Conservation (phyloP, 345 rosid genomes). For the Pseudoturritis turrita region DNA sequence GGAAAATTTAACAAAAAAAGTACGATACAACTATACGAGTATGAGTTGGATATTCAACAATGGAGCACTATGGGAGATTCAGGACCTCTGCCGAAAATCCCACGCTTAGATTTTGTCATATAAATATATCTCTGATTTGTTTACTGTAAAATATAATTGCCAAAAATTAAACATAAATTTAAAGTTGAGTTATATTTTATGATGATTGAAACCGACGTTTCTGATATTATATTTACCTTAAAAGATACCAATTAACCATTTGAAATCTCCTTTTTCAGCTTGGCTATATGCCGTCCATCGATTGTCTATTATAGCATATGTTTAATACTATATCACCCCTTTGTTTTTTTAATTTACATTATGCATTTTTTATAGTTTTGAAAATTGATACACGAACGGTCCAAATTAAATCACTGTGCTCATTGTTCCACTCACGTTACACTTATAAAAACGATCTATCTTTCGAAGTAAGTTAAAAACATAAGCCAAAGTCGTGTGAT, state of each 20-base stretch:
- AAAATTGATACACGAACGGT: slow-evolving; percentile 19
- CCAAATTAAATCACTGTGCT: slow-evolving; percentile 15
- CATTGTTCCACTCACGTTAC: slow-evolving; percentile 24
- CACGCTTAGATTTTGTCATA: slow-evolving; percentile 19
- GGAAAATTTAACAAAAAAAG: not conserved
- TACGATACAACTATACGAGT: not conserved
- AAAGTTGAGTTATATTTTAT: not conserved
- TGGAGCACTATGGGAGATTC: slow-evolving; percentile 29
- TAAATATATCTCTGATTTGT: not conserved
- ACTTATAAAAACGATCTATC: slow-evolving; percentile 20
- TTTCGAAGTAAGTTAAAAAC: not conserved
- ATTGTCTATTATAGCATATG: slow-evolving; percentile 7
- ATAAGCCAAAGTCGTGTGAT: slow-evolving; percentile 1
- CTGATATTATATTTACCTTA: slow-evolving; percentile 13
- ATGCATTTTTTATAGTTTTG: not conserved
- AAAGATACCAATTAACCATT: slow-evolving; percentile 2
- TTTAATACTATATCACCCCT: not conserved
- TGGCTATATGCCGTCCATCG: slow-evolving; percentile 17
- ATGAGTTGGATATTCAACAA: slow-evolving; percentile 26
- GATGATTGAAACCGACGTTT: slow-evolving; percentile 17
- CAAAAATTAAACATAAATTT: not conserved
- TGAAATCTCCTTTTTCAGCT: not conserved
- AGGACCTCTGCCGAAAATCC: slow-evolving; percentile 17
- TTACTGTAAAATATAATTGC: not conserved
- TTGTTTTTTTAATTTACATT: not conserved